Evolutionary conservation across 2,329 filamentous ascomycete species (phyloP).

Genomic region (Apiospora kogelbergensis): DNA sequence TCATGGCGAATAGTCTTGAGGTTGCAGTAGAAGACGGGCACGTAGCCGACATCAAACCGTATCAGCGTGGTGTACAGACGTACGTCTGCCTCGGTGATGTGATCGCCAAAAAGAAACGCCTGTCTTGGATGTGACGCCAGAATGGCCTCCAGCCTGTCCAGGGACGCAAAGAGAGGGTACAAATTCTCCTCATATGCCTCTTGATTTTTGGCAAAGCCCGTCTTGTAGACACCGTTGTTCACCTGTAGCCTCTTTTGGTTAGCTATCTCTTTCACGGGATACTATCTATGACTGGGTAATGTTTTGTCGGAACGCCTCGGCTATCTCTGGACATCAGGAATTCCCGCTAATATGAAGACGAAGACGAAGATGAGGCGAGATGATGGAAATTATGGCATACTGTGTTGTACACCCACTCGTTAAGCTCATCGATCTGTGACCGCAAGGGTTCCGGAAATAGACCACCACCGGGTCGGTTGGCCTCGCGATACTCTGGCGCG

Average conservation of each 20-base stretch:
- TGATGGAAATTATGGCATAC: conserved; percentile 22
- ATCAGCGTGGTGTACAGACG: conserved; percentile 65
- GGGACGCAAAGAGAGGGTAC: conserved; percentile 58
- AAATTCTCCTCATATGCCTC: conserved; percentile 65
- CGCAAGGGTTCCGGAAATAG: conserved; percentile 56
- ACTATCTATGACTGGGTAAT: no score
- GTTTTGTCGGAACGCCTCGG: no score
- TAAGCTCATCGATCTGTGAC: conserved; percentile 61
- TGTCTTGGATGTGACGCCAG: conserved; percentile 45
- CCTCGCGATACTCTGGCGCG: conserved; percentile 51
- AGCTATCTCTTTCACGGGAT: background rate
- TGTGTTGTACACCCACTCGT: conserved; percentile 64
- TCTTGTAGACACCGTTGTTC: conserved; percentile 52
- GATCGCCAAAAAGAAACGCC: conserved; percentile 58
- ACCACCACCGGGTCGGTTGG: conserved; percentile 48
- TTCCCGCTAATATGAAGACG: no score
- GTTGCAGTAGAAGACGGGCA: conserved; percentile 66
- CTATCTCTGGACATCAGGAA: no score
- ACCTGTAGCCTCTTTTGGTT: background rate
- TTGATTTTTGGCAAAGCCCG: conserved; percentile 67
- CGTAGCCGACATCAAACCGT: conserved; percentile 69
- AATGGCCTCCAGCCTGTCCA: conserved; percentile 52
- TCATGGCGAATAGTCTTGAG: conserved; percentile 62
- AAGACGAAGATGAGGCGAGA: no score
- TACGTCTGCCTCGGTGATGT: conserved; percentile 69